A percentile compares a stretch with the other conserved stretches of the same genome.
phyloP scores from a whole-genome alignment of 164 flowering plant genomes.

The Sedum album region DNA sequence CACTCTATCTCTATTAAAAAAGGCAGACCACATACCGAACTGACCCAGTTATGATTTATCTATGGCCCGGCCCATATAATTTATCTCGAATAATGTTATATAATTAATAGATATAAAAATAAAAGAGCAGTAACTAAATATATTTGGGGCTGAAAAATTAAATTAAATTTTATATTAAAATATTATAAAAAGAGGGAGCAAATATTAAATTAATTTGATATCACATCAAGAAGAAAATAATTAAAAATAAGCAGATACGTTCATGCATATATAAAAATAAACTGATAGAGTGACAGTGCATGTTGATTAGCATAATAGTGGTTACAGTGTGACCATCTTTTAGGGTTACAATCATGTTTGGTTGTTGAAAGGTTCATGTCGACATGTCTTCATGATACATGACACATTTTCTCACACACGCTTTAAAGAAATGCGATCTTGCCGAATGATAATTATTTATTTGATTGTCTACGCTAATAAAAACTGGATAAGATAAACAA shows the following conservation, averaged over 20 bases:
- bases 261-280: background rate
- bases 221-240: too few species aligned
- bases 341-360: background rate
- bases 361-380: conserved; percentile 7
- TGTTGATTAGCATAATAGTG: background rate
- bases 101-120: background rate
- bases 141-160: too few species aligned
- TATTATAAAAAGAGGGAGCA: too few species aligned
- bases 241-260: background rate
- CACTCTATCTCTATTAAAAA: background rate
- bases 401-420: background rate
- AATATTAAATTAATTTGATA: too few species aligned
- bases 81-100: background rate
- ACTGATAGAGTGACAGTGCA: background rate
- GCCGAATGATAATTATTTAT: background rate
- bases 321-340: background rate
- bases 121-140: background rate
- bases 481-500: background rate
- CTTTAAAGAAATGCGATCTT: background rate
- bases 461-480: background rate
- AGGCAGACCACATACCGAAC: background rate
- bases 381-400: conserved; percentile 5
- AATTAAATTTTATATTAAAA: too few species aligned
- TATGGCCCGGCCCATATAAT: background rate
- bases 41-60: background rate